phyloP scores from a whole-genome alignment of 116 monocot species.

The Iris pallida region DNA sequence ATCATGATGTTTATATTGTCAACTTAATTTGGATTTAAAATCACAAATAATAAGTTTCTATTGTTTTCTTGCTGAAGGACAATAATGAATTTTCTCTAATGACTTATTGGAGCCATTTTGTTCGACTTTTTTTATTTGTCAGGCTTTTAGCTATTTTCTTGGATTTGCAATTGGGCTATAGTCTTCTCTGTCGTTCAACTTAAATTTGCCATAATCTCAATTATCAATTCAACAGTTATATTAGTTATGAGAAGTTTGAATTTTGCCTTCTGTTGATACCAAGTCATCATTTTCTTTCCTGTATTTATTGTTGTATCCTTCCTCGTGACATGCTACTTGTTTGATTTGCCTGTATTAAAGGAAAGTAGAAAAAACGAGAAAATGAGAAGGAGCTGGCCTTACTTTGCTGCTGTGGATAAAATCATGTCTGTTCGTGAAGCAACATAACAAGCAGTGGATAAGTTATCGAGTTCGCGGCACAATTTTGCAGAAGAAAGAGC shows the following conservation, averaged over 20 bases:
- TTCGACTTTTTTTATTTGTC: not conserved
- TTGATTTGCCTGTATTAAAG: conserved; percentile 8
- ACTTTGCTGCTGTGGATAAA: conserved; percentile 24
- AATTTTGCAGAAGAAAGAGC: not conserved
- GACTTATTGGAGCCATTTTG: not conserved
- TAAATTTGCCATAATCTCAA: no score
- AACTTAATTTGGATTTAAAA: not conserved
- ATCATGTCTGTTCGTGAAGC: conserved; percentile 15
- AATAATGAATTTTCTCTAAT: not conserved
- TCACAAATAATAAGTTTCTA: not conserved
- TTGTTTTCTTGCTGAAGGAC: not conserved
- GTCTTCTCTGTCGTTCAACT: no score
- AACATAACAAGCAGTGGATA: not conserved
- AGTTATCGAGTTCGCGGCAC: not conserved
- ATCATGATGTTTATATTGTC: not conserved
- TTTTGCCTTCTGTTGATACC: not conserved
- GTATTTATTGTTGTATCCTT: not conserved
- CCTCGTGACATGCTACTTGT: not conserved
- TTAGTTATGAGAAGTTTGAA: no score
- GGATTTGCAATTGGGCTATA: not conserved
- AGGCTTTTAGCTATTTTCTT: not conserved
- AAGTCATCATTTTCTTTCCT: not conserved
- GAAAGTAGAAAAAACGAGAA: conserved; percentile 22
- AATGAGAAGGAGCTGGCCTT: conserved; percentile 22
- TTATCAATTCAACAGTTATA: no score